phyloP scores from a whole-genome alignment of 108 stramenopile genomes.

The Seminavis robusta region DNA sequence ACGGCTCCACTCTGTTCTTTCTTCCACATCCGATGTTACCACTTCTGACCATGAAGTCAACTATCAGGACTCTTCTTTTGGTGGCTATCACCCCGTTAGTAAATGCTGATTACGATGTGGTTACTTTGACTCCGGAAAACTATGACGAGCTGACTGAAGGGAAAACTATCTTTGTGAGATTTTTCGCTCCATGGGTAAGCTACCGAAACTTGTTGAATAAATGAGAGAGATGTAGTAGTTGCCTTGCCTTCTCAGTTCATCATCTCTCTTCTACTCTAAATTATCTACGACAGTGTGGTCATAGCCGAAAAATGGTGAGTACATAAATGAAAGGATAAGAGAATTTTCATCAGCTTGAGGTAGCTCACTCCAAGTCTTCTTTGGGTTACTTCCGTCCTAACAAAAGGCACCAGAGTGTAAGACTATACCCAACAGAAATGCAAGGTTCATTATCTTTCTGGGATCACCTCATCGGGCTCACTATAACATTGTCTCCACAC shows the following conservation, averaged over 20 bases:
- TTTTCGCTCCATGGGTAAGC: constrained; percentile 70
- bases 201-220: not conserved
- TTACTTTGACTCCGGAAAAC: constrained; percentile 46
- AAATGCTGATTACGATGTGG: constrained; percentile 1
- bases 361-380: too few species aligned
- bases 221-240: not conserved
- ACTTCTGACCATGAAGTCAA: constrained; percentile 1
- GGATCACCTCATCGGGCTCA: too few species aligned
- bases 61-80: constrained; percentile 1
- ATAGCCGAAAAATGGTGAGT: constrained; percentile 69
- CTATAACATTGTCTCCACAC: too few species aligned
- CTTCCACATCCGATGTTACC: not conserved
- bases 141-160: constrained; percentile 51
- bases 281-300: constrained; percentile 61
- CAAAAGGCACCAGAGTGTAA: constrained; percentile 81
- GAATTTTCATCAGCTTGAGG: too few species aligned
- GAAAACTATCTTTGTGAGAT: constrained; percentile 80
- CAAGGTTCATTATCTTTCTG: too few species aligned
- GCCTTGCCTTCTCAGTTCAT: not conserved
- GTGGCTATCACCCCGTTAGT: not conserved
- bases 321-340: too few species aligned
- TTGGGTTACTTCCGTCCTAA: too few species aligned
- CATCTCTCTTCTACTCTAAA: not conserved
- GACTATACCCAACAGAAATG: too few species aligned
- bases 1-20: too few species aligned